Evolutionary conservation across 164 flowering plant species (phyloP), one percentile per base, ranked within the genome.

Genomic region (Stephania yunnanensis): DNA sequence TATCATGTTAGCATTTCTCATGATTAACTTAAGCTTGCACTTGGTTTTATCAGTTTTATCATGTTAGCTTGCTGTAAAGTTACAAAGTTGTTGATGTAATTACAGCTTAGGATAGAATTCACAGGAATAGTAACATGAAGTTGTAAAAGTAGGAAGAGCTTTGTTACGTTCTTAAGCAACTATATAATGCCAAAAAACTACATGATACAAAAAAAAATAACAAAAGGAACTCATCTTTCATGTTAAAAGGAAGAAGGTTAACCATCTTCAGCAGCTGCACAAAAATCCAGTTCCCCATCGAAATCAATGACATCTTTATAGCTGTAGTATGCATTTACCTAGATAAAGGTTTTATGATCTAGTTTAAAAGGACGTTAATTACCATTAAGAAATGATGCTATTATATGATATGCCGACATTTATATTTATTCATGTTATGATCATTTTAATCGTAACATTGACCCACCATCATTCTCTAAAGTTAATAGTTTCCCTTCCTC

Each of bases 271-370:
- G 64, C 76, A 22, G 55, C 53, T 30, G 84, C 55, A 44, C 82
- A 82, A 81, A 93, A 81, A 78, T 93, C 95, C 79, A 93, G 76
- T 73, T 95, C 98, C 75, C 92, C 97, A 58, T 95, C 99, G 10
- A 97, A 95, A 81, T 95, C 97, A 1, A 95, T 84, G 68, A 85
- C 93, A 31, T 93, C 88, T 74, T 88, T 89, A 67, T 63, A 95
- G 68, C 87, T 86, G 76, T 95, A 93, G 75, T 84, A 95, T 1
- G 98, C 84, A 77, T 86, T 87, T 0, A 71, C 98, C 98, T 95
- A 94, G 81, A 84, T 29, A 10, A 22, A 73, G 58, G n/a, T 76
- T 46, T 46, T 20, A 75, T 31, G 36, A 31, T 48, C 30, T 25
- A 46, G 22, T 64, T 75, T 31, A 72, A 53, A 66, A n/a, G n/a